Evolutionary conservation across 2,329 filamentous ascomycete genomes (phyloP), one percentile per base, ranked within the genome.

Genomic region (Hypoxylon sp.): DNA sequence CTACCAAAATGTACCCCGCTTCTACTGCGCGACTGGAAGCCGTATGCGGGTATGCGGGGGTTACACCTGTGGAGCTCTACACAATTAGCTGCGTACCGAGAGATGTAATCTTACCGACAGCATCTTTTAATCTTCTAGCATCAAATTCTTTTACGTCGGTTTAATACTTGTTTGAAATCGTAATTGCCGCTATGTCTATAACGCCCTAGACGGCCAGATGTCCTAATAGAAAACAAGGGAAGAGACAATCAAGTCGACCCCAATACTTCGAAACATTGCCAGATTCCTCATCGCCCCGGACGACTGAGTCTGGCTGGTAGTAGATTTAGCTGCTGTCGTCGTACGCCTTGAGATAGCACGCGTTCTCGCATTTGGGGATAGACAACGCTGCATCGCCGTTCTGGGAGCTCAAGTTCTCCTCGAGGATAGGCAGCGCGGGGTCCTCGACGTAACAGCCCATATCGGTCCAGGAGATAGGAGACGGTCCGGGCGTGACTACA

Each of bases 381-480:
- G 80, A 81, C 44, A 82, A 62, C 21, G 72, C 73, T 8, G 66
- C 53, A 21, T 74, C 71, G 44, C 66, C 69, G 51, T 60, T 70
- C 13, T 67, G 42, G 44, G 69, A 57, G 62, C 24, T 27, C 24
- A 27, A 27, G 24, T 27, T 27, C 24, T 27, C 24, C 24, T 27
- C 24, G 24, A 27, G 24, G 24, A 27, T 27, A 27, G 65, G 75
- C 63, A 63, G 69, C 69, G 54, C 67, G 1, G 75, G 62, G 48
- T 78, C 76, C 64, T 83, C 80, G 46, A 76, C 77, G 67, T 82
- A 83, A 65, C 82, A 84, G 57, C 82, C 82, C 50, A 78, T 63
- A 24, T 78, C 68, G 24, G 52, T 63, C 70, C 24, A 75, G 17
- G 60, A 64, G 10, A 68, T 73, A 15, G 68, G 72, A 17, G 74